Evolutionary conservation across 169 alveolate species (phyloP).

Genomic region (Cyclospora cayetanensis): DNA sequence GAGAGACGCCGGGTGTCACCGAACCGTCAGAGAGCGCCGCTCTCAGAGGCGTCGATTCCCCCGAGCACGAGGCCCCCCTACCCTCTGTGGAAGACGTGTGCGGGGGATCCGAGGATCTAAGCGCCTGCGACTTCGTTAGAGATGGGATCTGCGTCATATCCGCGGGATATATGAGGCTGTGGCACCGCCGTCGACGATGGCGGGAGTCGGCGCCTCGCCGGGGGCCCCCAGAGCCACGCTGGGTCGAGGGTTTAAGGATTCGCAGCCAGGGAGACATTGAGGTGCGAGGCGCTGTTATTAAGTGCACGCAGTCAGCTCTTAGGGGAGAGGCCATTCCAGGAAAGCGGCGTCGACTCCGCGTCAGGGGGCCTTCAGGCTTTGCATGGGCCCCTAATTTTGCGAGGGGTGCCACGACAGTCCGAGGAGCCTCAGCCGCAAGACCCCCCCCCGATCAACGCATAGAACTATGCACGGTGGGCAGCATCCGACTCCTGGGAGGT

Average conservation of each 20-base stretch:
- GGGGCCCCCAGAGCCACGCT: conserved; percentile 41
- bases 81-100: not conserved
- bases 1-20: too few relatives aligned
- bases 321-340: not conserved
- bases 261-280: conserved; percentile 21
- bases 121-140: conserved; percentile 17
- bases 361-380: conserved; percentile 2
- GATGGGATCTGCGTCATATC: conserved; percentile 45
- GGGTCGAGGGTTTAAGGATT: conserved; percentile 28
- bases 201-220: not conserved
- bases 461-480: conserved; percentile 39
- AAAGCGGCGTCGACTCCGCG: not conserved
- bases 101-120: conserved; percentile 11
- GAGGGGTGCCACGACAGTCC: not conserved
- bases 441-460: not conserved
- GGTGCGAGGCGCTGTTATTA: not conserved
- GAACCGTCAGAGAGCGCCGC: too few relatives aligned
- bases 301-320: not conserved
- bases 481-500: conserved; percentile 1
- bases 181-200: conserved; percentile 16
- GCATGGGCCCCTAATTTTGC: too few relatives aligned
- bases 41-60: too few relatives aligned
- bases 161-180: not conserved
- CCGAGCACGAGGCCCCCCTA: too few relatives aligned
- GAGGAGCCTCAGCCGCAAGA: not conserved